These are phyloP conservation scores for Rhodotorula paludigena DNA, from an alignment of 768 basidiomycete species.

Conservation along the genomic window DNA sequence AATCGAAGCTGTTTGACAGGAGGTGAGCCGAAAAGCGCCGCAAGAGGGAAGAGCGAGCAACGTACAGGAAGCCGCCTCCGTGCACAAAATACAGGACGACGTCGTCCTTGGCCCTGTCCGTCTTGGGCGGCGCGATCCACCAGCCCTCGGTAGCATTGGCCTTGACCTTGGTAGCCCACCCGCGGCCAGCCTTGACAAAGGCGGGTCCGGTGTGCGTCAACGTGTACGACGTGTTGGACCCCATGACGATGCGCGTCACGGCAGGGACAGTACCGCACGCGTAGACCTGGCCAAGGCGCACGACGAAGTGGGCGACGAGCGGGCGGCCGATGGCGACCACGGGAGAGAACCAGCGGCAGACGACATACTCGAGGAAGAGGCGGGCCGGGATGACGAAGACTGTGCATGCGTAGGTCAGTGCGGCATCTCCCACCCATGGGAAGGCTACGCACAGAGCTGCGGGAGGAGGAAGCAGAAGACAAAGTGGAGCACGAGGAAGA, in stretches of 20 bases:
- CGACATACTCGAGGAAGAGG: conserved; percentile 1
- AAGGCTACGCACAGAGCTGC: not conserved
- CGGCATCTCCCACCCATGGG: too few relatives aligned
- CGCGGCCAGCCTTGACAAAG: not conserved
- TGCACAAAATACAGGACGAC: conserved; percentile 29
- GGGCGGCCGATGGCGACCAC: conserved; percentile 14
- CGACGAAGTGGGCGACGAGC: not conserved
- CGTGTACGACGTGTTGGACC: conserved; percentile 9
- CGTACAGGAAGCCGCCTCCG: conserved; percentile 6
- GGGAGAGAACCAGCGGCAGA: conserved; percentile 2
- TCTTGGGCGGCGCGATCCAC: conserved; percentile 28
- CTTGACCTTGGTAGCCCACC: conserved; percentile 15
- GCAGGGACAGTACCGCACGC: too few relatives aligned
- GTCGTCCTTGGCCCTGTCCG: conserved; percentile 17
- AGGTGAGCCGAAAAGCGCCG: not conserved
- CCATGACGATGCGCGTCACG: conserved; percentile 8
- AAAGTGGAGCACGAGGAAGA: not conserved
- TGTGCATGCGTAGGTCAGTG: not conserved
- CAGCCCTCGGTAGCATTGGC: conserved; percentile 17
- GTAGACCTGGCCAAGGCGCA: conserved; percentile 19
- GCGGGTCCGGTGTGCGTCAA: not conserved
- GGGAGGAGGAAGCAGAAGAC: not conserved
- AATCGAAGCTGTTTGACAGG: not conserved
- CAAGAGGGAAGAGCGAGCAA: not conserved
- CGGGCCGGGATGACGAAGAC: conserved; percentile 18